A percentile compares a stretch with the other conserved stretches of the same genome.
These are phyloP conservation scores for Apiospora koreana DNA, from an alignment of 2,329 filamentous ascomycete genomes.

Conservation along the genomic window DNA sequence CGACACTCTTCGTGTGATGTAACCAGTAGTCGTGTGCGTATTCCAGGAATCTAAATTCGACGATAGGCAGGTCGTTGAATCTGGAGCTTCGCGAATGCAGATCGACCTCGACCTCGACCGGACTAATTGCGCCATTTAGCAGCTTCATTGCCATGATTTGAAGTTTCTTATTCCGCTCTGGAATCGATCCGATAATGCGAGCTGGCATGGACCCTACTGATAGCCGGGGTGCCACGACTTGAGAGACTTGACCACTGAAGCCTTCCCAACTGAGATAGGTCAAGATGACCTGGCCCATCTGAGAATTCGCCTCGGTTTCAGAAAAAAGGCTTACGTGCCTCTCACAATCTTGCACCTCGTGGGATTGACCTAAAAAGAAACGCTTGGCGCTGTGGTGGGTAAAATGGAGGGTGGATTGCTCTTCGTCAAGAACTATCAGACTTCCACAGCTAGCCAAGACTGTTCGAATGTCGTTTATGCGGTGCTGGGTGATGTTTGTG, in stretches of 20 bases:
- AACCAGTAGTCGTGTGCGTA: background rate
- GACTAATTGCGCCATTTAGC: background rate
- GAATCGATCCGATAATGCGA: background rate
- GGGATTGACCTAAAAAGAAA: slow-evolving; percentile 26
- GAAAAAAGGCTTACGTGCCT: background rate
- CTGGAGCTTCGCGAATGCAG: no score
- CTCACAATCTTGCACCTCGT: background rate
- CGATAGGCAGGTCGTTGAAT: background rate
- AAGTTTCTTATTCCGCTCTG: background rate
- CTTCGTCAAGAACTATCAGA: slow-evolving; percentile 36
- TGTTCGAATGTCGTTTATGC: slow-evolving; percentile 27
- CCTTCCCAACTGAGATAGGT: background rate
- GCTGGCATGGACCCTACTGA: background rate
- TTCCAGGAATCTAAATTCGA: background rate
- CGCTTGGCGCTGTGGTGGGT: slow-evolving; percentile 38
- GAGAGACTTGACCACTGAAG: background rate
- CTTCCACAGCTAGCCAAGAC: slow-evolving; percentile 34
- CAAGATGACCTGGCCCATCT: background rate
- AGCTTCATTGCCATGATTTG: background rate
- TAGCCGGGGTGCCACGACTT: background rate
- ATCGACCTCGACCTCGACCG: background rate
- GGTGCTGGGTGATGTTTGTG: slow-evolving; percentile 17
- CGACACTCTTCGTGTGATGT: background rate
- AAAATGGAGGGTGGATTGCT: slow-evolving; percentile 30
- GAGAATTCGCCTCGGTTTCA: background rate